Percentiles rank a stretch among this genome's conserved stretches.
Conservation (phyloP, 2,329 filamentous ascomycete genomes). For the Penicillium sp. region DNA sequence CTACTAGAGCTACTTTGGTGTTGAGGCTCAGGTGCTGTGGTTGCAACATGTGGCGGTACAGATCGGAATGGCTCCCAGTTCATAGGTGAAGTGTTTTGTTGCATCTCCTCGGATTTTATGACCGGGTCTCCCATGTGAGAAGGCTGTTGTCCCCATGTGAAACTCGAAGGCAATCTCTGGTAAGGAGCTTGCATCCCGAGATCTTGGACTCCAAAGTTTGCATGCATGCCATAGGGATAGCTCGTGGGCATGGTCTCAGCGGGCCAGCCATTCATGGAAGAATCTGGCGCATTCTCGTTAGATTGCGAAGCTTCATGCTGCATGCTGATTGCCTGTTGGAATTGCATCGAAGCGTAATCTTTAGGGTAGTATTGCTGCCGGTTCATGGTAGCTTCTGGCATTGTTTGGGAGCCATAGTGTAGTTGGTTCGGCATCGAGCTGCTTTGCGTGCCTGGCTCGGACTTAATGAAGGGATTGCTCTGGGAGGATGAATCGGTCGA, state of each 20-base stretch:
- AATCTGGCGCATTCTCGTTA: background rate
- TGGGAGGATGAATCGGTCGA: slow-evolving; percentile 1
- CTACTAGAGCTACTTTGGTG: background rate
- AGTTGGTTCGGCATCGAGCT: slow-evolving; percentile 1
- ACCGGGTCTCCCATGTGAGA: background rate
- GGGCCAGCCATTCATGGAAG: slow-evolving; percentile 4
- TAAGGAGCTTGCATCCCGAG: background rate
- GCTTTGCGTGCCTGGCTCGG: slow-evolving; percentile 18
- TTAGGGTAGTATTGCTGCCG: slow-evolving; percentile 8
- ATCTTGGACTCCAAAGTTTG: background rate
- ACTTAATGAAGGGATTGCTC: slow-evolving; percentile 24
- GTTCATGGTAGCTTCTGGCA: slow-evolving; percentile 1
- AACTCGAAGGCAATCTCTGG: background rate
- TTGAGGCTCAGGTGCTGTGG: background rate
- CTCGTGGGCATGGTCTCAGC: background rate
- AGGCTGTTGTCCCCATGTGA: slow-evolving; percentile 7
- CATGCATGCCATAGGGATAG: background rate
- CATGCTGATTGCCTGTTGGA: background rate
- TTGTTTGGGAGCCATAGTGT: slow-evolving; percentile 2
- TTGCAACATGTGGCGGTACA: background rate
- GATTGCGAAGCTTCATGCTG: background rate
- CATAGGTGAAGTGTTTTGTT: background rate
- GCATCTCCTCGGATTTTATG: background rate
- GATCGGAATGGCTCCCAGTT: background rate
- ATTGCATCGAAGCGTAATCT: background rate